Evolutionary conservation across 2,329 filamentous ascomycete species (phyloP), one percentile per base, ranked within the genome.

Genomic region (Raffaelea arxii): DNA sequence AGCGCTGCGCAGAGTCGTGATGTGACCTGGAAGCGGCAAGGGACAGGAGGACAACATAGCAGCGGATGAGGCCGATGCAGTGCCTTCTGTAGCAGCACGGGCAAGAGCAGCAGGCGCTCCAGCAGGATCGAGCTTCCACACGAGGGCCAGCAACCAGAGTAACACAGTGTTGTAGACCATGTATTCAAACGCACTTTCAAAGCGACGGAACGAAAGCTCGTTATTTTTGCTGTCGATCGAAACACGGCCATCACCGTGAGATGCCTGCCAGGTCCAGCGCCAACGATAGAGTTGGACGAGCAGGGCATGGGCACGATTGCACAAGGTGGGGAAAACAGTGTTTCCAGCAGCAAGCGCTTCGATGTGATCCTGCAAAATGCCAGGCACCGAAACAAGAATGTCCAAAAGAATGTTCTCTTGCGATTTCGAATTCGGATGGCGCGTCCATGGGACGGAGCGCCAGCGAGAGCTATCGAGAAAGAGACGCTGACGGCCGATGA

Each of bases 151-250:
- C 22, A 45, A 23, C 43, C 43, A 45, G 11, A 39, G 6, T 4
- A 45, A 24, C 4, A 39, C 43, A 16, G 43, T 36, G 25, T 45
- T 45, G 43, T 45, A 45, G n/a, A 45, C n/a, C 43, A 45, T 45
- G 5, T n/a, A 16, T 7, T 45, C 43, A 4, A 14, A 23, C n/a
- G 43, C 43, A 23, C 22, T 23, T 18, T 19, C 22, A 23, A 45
- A 45, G 3, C 35, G 22, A 10, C 7, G 11, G n/a, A 43, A 43
- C 10, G 19, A n/a, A 3, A 43, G 24, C n/a, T 3, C 11, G 22
- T n/a, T n/a, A n/a, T n/a, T n/a, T n/a, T n/a, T n/a, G n/a, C n/a
- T n/a, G n/a, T n/a, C n/a, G n/a, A n/a, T n/a, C n/a, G n/a, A n/a
- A n/a, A n/a, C n/a, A n/a, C n/a, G n/a, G n/a, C n/a, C n/a, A 6